Conservation (phyloP, 2,329 filamentous ascomycete genomes). For the Didymellaceae sp. region DNA sequence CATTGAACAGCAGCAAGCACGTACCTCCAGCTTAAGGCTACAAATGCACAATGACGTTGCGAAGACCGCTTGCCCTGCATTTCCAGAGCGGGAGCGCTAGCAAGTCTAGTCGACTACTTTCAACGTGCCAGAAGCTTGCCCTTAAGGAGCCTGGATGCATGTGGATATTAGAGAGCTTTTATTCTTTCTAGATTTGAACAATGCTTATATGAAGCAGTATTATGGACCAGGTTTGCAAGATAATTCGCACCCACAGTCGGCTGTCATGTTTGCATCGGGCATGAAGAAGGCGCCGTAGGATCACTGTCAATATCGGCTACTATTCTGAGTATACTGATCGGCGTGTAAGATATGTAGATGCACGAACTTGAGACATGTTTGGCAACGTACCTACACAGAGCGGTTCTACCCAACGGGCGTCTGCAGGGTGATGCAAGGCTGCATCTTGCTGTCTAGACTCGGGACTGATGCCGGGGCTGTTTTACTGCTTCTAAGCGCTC, state of each 20-base stretch:
- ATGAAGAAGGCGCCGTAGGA: neutral
- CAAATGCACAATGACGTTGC: slow-evolving; percentile 4
- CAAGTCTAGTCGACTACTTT: neutral
- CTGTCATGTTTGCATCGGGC: neutral
- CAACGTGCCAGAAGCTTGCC: slow-evolving; percentile 1
- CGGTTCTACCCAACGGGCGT: neutral
- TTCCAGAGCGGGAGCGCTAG: slow-evolving; percentile 1
- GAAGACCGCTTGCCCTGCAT: neutral
- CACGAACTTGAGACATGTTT: neutral
- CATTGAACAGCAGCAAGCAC: too few relatives aligned
- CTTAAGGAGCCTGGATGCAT: neutral
- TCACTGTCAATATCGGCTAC: neutral
- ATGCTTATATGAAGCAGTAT: neutral
- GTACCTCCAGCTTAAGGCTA: too few relatives aligned
- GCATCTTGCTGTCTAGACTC: neutral
- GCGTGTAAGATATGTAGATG: neutral
- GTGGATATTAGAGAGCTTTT: slow-evolving; percentile 7
- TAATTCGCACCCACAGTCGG: neutral
- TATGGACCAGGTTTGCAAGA: neutral
- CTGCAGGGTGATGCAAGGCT: slow-evolving; percentile 10
- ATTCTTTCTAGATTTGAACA: neutral
- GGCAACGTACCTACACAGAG: neutral
- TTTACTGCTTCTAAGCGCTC: slow-evolving; percentile 2
- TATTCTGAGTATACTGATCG: slow-evolving; percentile 7
- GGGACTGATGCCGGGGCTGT: neutral